Conservation (phyloP, 1,284 basidiomycete genomes). For the Apiotrichum mycotoxinovorans region DNA sequence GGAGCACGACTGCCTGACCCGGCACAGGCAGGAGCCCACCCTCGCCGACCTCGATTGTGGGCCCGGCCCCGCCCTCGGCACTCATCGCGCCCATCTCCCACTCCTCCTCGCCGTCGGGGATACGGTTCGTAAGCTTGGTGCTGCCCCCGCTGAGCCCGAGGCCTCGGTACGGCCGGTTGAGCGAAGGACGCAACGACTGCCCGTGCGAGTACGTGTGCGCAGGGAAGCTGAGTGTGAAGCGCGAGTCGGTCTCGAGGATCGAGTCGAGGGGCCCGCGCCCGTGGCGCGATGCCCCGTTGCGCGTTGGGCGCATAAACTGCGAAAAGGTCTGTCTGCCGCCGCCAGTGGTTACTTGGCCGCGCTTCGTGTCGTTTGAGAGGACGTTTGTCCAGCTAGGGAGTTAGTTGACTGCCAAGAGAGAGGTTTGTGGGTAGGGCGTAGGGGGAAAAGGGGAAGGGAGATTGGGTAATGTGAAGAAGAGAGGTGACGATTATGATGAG, state of each 20-base stretch:
- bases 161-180: not conserved
- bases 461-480: too few species aligned
- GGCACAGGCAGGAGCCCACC: not conserved
- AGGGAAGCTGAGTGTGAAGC: not conserved
- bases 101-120: not conserved
- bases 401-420: not conserved
- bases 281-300: not conserved
- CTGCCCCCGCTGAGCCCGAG: not conserved
- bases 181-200: too few species aligned
- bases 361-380: not conserved
- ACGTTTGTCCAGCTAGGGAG: not conserved
- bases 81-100: not conserved
- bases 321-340: not conserved
- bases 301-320: not conserved
- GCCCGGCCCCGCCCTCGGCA: not conserved
- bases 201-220: too few species aligned
- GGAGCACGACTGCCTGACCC: too few species aligned
- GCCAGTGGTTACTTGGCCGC: not conserved
- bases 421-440: not conserved
- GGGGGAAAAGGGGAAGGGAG: not conserved
- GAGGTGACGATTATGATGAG: too few species aligned
- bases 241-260: not conserved
- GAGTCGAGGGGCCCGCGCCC: not conserved
- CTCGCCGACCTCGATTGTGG: too few species aligned
- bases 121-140: not conserved